These are phyloP conservation scores for Populus hybrid DNA, from an alignment of 441 rosid species.

Conservation along the genomic window DNA sequence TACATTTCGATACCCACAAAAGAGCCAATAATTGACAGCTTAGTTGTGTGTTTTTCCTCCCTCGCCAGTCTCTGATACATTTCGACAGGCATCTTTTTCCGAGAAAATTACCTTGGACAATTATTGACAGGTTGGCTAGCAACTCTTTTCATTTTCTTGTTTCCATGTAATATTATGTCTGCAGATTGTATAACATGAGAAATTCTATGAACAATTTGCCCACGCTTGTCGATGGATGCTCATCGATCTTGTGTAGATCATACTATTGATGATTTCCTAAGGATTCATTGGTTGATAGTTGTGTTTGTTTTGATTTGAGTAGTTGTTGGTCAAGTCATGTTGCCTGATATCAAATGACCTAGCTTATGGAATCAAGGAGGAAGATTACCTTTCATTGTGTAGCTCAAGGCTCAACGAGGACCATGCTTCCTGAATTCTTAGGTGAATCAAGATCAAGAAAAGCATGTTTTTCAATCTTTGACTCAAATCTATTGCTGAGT, in stretches of 20 bases:
- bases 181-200: neutral
- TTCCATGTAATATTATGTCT: neutral
- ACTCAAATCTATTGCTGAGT: neutral
- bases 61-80: neutral
- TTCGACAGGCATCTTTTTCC: neutral
- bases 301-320: neutral
- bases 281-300: neutral
- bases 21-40: neutral
- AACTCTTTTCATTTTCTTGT: neutral
- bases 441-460: neutral
- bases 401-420: neutral
- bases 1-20: neutral
- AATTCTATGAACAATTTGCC: neutral
- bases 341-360: neutral
- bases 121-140: neutral
- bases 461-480: neutral
- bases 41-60: neutral
- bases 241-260: neutral
- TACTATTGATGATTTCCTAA: neutral
- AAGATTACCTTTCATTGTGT: neutral
- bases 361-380: neutral
- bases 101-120: neutral
- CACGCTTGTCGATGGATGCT: neutral
- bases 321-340: neutral
- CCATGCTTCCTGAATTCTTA: neutral